phyloP scores from a whole-genome alignment of 306 rosid species.

The Sindora glabra region DNA sequence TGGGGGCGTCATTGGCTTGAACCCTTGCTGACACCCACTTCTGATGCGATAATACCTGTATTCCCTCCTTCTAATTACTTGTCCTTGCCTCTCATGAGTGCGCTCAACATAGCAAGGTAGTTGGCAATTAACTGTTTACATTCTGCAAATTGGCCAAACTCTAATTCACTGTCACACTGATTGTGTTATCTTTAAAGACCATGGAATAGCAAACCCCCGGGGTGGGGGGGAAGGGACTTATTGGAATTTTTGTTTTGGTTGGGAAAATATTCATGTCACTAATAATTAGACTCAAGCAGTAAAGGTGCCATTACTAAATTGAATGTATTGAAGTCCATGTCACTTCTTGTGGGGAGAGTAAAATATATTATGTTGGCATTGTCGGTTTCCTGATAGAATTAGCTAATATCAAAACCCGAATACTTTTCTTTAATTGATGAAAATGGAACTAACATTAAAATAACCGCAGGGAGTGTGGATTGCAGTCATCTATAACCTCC shows the following conservation, averaged over 20 bases:
- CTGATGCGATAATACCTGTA: constrained; percentile 42
- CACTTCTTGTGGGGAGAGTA: too few species aligned
- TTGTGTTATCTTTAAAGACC: background rate
- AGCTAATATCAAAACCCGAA: background rate
- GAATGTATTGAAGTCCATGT: too few species aligned
- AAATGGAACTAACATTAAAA: constrained; percentile 17
- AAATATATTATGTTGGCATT: too few species aligned
- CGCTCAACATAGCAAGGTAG: constrained; percentile 86
- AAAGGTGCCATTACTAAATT: too few species aligned
- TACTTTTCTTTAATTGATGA: background rate
- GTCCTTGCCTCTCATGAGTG: constrained; percentile 87
- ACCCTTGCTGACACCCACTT: constrained; percentile 65
- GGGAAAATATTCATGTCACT: too few species aligned
- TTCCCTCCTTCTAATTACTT: constrained; percentile 70
- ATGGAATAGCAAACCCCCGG: too few species aligned
- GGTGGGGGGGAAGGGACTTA: too few species aligned
- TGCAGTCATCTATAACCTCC: constrained; percentile 49
- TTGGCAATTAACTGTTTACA: background rate
- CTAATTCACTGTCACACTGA: background rate
- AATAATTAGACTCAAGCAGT: too few species aligned
- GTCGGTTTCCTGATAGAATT: background rate
- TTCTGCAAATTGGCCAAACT: background rate
- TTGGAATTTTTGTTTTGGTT: background rate
- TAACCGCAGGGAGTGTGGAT: constrained; percentile 82
- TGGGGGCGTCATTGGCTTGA: constrained; percentile 99